phyloP scores from a whole-genome alignment of 2,329 filamentous ascomycete species.

The Botryosphaeria dothidea region DNA sequence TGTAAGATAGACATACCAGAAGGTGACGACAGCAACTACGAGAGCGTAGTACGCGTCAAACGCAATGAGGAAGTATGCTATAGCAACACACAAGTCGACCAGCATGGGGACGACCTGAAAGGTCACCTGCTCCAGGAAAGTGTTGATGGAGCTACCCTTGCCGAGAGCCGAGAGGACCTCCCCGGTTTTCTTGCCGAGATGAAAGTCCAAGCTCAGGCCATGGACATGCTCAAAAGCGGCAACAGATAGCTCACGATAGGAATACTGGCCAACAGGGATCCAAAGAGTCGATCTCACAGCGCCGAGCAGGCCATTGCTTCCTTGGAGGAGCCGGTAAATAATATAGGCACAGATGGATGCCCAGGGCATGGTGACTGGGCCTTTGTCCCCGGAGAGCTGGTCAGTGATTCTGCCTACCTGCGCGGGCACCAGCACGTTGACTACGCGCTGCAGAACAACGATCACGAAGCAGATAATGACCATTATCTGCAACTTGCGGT shows the following conservation, averaged over 20 bases:
- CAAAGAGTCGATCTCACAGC: constrained; percentile 81
- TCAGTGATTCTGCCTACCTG: constrained; percentile 82
- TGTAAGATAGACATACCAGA: constrained; percentile 95
- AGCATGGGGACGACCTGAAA: constrained; percentile 96
- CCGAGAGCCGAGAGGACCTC: constrained; percentile 94
- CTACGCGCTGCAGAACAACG: constrained; percentile 74
- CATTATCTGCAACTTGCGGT: constrained; percentile 70
- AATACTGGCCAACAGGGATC: constrained; percentile 97
- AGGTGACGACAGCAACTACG: constrained; percentile 85
- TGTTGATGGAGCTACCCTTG: constrained; percentile 95
- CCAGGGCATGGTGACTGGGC: constrained; percentile 64
- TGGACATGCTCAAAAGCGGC: constrained; percentile 98
- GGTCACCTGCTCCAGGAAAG: constrained; percentile 92
- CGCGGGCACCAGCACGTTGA: constrained; percentile 83
- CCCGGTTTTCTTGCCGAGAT: constrained; percentile 93
- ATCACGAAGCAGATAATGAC: constrained; percentile 82
- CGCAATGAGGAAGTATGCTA: constrained; percentile 73
- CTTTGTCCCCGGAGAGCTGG: constrained; percentile 61
- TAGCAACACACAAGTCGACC: constrained; percentile 81
- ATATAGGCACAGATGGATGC: constrained; percentile 74
- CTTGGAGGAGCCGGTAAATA: constrained; percentile 77
- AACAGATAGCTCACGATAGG: constrained; percentile 89
- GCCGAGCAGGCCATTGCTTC: constrained; percentile 82
- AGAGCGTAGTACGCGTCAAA: constrained; percentile 92
- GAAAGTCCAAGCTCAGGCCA: constrained; percentile 91